Conservation (phyloP, 805 yeast species). For the Nakazawaea anatomiae region DNA sequence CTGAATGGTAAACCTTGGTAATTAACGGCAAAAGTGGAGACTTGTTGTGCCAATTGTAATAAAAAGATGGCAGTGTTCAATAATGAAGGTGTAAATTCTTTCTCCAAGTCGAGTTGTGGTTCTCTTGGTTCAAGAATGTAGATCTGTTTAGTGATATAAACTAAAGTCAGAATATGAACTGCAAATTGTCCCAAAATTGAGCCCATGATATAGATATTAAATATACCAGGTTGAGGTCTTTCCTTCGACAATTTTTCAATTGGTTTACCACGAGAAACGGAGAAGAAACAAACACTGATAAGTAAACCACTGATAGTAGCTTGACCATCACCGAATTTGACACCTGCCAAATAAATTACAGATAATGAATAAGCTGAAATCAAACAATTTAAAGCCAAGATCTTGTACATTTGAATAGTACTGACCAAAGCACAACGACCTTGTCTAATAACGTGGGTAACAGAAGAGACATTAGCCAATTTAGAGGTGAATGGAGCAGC, state of each 20-base stretch:
- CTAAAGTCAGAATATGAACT: slow-evolving; percentile 75
- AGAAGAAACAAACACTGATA: slow-evolving; percentile 88
- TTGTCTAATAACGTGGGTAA: slow-evolving; percentile 90
- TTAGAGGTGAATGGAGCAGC: slow-evolving; percentile 99
- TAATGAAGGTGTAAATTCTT: slow-evolving; percentile 80
- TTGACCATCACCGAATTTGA: slow-evolving; percentile 96
- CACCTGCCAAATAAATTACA: slow-evolving; percentile 93
- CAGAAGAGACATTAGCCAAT: slow-evolving; percentile 85
- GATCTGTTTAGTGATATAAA: slow-evolving; percentile 79
- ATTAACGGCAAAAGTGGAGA: slow-evolving; percentile 95
- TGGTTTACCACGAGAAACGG: slow-evolving; percentile 91
- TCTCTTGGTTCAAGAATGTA: slow-evolving; percentile 89
- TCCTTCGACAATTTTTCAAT: slow-evolving; percentile 82
- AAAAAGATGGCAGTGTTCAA: slow-evolving; percentile 95
- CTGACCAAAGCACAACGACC: slow-evolving; percentile 97
- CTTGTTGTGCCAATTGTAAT: slow-evolving; percentile 92
- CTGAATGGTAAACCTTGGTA: slow-evolving; percentile 97
- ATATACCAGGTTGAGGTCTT: slow-evolving; percentile 97
- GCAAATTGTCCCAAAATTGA: slow-evolving; percentile 96
- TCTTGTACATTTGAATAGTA: slow-evolving; percentile 98
- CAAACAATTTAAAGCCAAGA: slow-evolving; percentile 92
- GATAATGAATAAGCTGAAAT: slow-evolving; percentile 94
- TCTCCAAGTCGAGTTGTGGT: slow-evolving; percentile 85
- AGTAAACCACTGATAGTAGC: slow-evolving; percentile 94
- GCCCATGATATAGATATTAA: slow-evolving; percentile 94